Evolutionary conservation across 2,329 filamentous ascomycete genomes (phyloP).

Genomic region (Penicillium sclerotigenum): DNA sequence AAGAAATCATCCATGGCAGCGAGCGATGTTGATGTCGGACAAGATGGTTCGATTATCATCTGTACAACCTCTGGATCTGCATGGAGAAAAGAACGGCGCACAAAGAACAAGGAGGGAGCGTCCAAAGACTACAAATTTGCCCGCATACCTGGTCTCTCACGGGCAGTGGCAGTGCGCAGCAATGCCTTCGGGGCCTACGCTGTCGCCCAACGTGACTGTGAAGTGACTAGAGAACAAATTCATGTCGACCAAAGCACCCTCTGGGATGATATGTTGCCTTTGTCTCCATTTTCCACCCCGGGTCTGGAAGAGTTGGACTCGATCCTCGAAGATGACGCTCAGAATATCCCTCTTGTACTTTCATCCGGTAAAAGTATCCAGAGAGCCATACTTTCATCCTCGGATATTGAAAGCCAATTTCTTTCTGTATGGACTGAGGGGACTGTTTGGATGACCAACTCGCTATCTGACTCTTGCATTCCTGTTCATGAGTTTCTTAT

Average conservation of each 20-base stretch:
- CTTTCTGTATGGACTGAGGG: constrained; percentile 27
- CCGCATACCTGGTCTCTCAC: constrained; percentile 80
- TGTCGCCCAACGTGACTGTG: constrained; percentile 77
- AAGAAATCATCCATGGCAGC: constrained; percentile 81
- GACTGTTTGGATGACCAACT: constrained; percentile 50
- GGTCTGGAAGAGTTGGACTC: constrained; percentile 33
- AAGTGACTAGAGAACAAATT: constrained; percentile 72
- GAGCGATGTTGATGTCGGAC: constrained; percentile 80
- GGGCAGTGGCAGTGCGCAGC: constrained; percentile 77
- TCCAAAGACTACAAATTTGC: constrained; percentile 94
- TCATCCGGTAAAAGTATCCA: constrained; percentile 33
- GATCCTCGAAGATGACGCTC: constrained; percentile 42
- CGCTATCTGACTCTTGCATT: constrained; percentile 65
- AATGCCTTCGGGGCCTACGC: constrained; percentile 89
- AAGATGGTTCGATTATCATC: constrained; percentile 91
- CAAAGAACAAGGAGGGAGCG: constrained; percentile 72
- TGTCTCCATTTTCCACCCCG: constrained; percentile 67
- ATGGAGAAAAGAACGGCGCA: constrained; percentile 81
- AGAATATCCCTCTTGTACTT: constrained; percentile 34
- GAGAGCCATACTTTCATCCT: constrained; percentile 42
- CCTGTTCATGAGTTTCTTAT: constrained; percentile 83
- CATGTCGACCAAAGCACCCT: constrained; percentile 64
- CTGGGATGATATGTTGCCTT: constrained; percentile 68
- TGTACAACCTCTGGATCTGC: constrained; percentile 90
- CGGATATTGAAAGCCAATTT: constrained; percentile 46